These are phyloP conservation scores for Panicum hallii DNA, from an alignment of 202 grass and related monocot genomes.

Conservation along the genomic window DNA sequence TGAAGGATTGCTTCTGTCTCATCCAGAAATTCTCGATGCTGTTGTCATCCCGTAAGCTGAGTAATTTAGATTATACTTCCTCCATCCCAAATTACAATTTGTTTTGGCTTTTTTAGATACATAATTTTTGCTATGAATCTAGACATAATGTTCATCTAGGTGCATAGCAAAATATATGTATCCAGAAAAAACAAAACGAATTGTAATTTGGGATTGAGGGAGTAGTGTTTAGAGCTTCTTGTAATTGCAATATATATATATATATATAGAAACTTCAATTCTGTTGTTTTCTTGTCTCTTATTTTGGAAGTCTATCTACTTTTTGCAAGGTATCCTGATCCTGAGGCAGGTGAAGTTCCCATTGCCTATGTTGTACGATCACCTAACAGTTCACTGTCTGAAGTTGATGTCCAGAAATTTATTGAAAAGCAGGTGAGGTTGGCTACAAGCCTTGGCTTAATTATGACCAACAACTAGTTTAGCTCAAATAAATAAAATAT, in stretches of 20 bases:
- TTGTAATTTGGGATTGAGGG: too few species aligned
- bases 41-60: conserved; percentile 87
- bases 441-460: background rate
- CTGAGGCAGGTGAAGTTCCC: conserved; percentile 89
- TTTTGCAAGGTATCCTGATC: conserved; percentile 79
- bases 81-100: too few species aligned
- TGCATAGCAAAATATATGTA: too few species aligned
- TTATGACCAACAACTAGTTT: background rate
- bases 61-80: background rate
- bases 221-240: conserved; percentile 5
- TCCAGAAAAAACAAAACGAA: too few species aligned
- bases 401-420: conserved; percentile 77
- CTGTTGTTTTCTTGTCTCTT: conserved; percentile 32
- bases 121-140: too few species aligned
- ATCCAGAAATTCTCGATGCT: conserved; percentile 80
- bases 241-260: too few species aligned
- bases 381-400: conserved; percentile 67
- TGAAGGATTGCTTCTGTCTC: conserved; percentile 85
- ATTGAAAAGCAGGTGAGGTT: conserved; percentile 70
- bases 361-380: conserved; percentile 83
- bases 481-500: background rate
- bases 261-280: background rate
- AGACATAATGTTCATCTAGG: too few species aligned
- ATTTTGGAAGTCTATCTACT: conserved; percentile 24
- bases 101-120: too few species aligned